These are phyloP conservation scores for Sclerotinia subarctica DNA, from an alignment of 2,329 filamentous ascomycete genomes.

Conservation along the genomic window DNA sequence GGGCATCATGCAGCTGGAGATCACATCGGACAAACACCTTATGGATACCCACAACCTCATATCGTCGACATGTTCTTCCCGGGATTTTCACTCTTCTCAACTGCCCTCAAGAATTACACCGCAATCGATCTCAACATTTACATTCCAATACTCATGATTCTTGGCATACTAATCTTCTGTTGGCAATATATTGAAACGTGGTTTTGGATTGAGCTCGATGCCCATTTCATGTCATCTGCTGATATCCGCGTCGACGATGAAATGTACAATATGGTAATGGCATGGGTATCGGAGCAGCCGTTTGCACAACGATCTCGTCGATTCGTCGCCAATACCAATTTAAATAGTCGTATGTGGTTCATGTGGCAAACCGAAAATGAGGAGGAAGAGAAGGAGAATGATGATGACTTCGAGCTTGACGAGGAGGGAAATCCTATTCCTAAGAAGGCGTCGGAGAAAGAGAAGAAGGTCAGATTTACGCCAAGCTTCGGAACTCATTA, in stretches of 20 bases:
- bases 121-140: conserved; percentile 62
- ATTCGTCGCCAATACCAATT: conserved; percentile 63
- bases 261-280: conserved; percentile 70
- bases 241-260: conserved; percentile 68
- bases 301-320: conserved; percentile 58
- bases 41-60: conserved; percentile 37
- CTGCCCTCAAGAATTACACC: conserved; percentile 53
- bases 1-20: neutral
- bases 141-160: conserved; percentile 53
- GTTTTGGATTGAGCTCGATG: conserved; percentile 47
- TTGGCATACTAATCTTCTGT: conserved; percentile 48
- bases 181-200: conserved; percentile 53
- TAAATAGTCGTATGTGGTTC: conserved; percentile 52
- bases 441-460: conserved; percentile 35
- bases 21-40: neutral
- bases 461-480: conserved; percentile 53
- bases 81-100: conserved; percentile 58
- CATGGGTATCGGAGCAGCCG: conserved; percentile 61
- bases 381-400: conserved; percentile 48
- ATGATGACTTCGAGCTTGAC: conserved; percentile 30
- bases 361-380: conserved; percentile 45
- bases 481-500: conserved; percentile 64
- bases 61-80: conserved; percentile 62
- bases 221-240: conserved; percentile 61
- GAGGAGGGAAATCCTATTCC: conserved; percentile 30